Conservation (phyloP, 2,329 filamentous ascomycete species). For the Elsinoe arachidis region DNA sequence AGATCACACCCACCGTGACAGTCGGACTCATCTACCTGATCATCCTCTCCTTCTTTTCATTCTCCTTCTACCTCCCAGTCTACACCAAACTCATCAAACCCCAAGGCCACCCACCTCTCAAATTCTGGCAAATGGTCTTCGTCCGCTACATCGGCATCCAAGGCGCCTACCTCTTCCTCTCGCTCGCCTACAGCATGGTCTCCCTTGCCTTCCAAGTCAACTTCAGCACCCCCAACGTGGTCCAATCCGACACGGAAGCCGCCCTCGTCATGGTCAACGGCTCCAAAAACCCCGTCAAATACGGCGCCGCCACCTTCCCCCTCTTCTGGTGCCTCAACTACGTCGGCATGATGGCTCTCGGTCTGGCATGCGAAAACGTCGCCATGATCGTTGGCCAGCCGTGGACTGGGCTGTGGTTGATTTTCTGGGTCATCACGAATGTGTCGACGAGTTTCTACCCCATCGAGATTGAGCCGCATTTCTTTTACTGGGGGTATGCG, state of each 20-base stretch:
- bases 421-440: conserved; percentile 56
- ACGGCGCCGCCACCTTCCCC: conserved; percentile 49
- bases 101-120: conserved; percentile 48
- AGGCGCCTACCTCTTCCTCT: conserved; percentile 52
- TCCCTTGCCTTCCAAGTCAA: conserved; percentile 56
- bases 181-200: conserved; percentile 55
- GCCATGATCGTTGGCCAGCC: conserved; percentile 54
- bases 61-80: conserved; percentile 56
- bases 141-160: conserved; percentile 52
- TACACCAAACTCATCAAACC: conserved; percentile 50
- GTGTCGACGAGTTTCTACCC: conserved; percentile 53
- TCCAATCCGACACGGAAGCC: conserved; percentile 37
- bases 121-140: conserved; percentile 49
- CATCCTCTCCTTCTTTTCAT: conserved; percentile 59
- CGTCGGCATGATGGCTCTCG: conserved; percentile 54
- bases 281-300: conserved; percentile 42
- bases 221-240: conserved; percentile 39
- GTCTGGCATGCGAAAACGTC: conserved; percentile 56
- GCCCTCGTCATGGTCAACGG: conserved; percentile 23
- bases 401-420: conserved; percentile 55
- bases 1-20: conserved; percentile 48
- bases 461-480: conserved; percentile 48
- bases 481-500: conserved; percentile 55
- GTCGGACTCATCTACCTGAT: conserved; percentile 60
- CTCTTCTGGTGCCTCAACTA: conserved; percentile 49